Percentiles rank a stretch among this genome's conserved stretches.
These are phyloP conservation scores for Saccharomyces hybrid DNA, from an alignment of 1,139 yeast genomes.

Conservation along the genomic window DNA sequence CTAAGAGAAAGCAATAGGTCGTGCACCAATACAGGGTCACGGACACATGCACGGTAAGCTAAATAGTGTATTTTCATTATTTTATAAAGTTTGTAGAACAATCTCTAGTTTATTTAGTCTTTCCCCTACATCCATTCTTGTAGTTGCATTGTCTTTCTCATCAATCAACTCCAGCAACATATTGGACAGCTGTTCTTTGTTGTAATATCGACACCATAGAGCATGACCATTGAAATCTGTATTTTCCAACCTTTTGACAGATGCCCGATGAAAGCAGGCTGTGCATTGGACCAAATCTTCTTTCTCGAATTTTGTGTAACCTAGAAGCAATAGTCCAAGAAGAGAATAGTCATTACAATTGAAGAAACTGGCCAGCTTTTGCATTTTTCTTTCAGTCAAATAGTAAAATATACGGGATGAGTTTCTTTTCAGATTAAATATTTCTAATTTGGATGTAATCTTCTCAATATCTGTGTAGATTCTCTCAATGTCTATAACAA, in stretches of 20 bases:
- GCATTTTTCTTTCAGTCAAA: not conserved
- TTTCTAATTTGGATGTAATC: not conserved
- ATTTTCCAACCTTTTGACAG: slow-evolving; percentile 5
- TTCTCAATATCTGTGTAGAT: not conserved
- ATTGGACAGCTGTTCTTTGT: slow-evolving; percentile 6
- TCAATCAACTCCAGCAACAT: slow-evolving; percentile 6
- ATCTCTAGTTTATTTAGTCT: slow-evolving; percentile 5
- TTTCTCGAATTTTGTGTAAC: slow-evolving; percentile 7
- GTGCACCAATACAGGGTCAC: not conserved
- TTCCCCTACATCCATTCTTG: not conserved
- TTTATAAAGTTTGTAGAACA: slow-evolving; percentile 5
- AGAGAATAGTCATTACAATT: slow-evolving; percentile 3
- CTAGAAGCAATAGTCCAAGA: slow-evolving; percentile 6
- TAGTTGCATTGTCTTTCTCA: not conserved
- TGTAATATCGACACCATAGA: slow-evolving; percentile 18
- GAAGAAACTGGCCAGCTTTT: slow-evolving; percentile 4
- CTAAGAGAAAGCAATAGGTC: not conserved
- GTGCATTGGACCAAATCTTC: slow-evolving; percentile 10
- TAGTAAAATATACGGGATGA: not conserved
- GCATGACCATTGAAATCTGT: slow-evolving; percentile 13
- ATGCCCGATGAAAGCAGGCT: slow-evolving; percentile 13
- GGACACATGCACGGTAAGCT: not conserved
- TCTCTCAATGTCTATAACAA: slow-evolving; percentile 12
- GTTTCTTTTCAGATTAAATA: not conserved
- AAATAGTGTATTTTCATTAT: not conserved